Evolutionary conservation across 202 grass and related monocot genomes (phyloP).

Genomic region (Setaria viridis): DNA sequence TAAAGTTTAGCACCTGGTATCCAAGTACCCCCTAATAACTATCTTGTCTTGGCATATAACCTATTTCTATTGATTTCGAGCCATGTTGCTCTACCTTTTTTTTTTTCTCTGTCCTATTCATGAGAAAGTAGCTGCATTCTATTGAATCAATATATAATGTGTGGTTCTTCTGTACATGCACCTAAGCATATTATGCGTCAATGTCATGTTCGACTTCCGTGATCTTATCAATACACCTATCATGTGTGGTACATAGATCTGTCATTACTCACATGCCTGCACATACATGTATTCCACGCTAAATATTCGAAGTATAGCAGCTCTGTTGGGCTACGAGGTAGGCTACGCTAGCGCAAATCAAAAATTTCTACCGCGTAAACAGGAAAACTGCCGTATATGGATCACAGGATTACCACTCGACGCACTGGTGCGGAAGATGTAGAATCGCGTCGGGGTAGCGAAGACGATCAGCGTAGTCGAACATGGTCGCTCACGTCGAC

Average conservation of each 20-base stretch:
- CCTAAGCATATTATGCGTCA: slow-evolving; percentile 22
- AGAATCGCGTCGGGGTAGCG: too few relatives aligned
- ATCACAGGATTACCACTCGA: too few relatives aligned
- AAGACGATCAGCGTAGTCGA: too few relatives aligned
- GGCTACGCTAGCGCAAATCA: too few relatives aligned
- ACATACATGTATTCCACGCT: not conserved
- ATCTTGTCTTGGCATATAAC: slow-evolving; percentile 33
- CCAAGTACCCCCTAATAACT: too few relatives aligned
- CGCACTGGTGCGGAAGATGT: too few relatives aligned
- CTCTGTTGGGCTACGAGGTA: not conserved
- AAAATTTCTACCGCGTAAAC: too few relatives aligned
- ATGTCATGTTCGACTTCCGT: slow-evolving; percentile 1
- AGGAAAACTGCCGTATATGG: too few relatives aligned
- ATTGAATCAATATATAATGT: not conserved
- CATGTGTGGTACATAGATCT: slow-evolving; percentile 24
- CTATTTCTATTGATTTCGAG: slow-evolving; percentile 20
- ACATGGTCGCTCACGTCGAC: too few relatives aligned
- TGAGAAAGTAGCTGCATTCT: slow-evolving; percentile 8
- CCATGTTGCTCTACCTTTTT: slow-evolving; percentile 22
- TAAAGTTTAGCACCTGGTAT: too few relatives aligned
- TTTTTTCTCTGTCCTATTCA: slow-evolving; percentile 21
- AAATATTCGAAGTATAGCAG: slow-evolving; percentile 1
- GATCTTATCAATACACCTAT: slow-evolving; percentile 19
- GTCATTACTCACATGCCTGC: slow-evolving; percentile 36
- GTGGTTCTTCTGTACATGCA: not conserved